Conservation (phyloP, 352 stramenopile genomes). For the Phytophthora idaei region DNA sequence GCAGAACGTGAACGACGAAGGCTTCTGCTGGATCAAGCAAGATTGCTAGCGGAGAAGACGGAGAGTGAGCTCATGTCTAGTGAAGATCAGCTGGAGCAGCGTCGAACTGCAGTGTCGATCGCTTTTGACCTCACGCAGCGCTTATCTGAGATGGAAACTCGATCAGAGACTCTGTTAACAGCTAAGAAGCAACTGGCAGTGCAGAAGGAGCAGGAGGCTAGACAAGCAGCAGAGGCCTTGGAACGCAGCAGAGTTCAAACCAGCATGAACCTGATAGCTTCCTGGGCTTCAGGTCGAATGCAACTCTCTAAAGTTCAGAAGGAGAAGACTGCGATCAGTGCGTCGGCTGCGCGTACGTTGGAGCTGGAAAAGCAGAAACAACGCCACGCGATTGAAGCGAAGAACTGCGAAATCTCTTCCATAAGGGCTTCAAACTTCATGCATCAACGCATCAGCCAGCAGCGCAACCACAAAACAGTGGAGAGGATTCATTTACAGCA, state of each 20-base stretch:
- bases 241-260: constrained; percentile 26
- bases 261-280: constrained; percentile 36
- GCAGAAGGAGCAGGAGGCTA: constrained; percentile 33
- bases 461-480: constrained; percentile 20
- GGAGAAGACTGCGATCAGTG: constrained; percentile 19
- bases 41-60: constrained; percentile 35
- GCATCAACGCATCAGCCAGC: constrained; percentile 24
- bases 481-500: constrained; percentile 23
- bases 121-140: constrained; percentile 19
- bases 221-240: constrained; percentile 14
- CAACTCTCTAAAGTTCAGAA: constrained; percentile 36
- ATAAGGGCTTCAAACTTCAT: constrained; percentile 40
- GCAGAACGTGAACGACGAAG: constrained; percentile 15
- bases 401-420: constrained; percentile 26
- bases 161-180: constrained; percentile 20
- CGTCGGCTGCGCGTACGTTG: constrained; percentile 20
- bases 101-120: constrained; percentile 13
- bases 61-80: constrained; percentile 47
- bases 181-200: constrained; percentile 25
- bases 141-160: constrained; percentile 32
- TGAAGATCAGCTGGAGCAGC: constrained; percentile 42
- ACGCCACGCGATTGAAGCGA: constrained; percentile 18
- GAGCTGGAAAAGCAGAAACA: constrained; percentile 32
- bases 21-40: constrained; percentile 18
- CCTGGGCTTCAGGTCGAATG: constrained; percentile 44